phyloP scores from a whole-genome alignment of 768 basidiomycete species.

The Mycena capillaripes region DNA sequence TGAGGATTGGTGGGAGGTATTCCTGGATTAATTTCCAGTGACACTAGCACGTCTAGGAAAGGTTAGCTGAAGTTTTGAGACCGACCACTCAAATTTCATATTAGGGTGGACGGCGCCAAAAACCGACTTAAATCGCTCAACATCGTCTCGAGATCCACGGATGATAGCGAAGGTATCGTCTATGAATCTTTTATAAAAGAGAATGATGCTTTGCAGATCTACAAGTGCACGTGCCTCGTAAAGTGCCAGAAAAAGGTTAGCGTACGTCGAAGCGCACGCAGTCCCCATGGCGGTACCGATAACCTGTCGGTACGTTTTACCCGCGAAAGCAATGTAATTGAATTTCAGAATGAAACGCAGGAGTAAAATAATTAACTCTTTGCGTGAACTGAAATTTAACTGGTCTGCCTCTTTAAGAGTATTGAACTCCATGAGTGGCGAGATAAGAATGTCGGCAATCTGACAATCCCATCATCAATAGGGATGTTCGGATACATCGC shows the following conservation, averaged over 20 bases:
- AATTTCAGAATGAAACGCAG: constrained; percentile 27
- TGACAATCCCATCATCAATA: constrained; percentile 40
- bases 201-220: constrained; percentile 19
- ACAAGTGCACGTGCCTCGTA: constrained; percentile 24
- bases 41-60: constrained; percentile 30
- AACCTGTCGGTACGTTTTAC: constrained; percentile 23
- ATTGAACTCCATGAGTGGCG: not conserved
- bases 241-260: constrained; percentile 33
- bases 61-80: constrained; percentile 14
- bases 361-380: constrained; percentile 27
- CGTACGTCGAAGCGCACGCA: constrained; percentile 30
- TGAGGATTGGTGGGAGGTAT: not conserved
- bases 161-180: constrained; percentile 27
- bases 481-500: constrained; percentile 20
- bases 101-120: constrained; percentile 23
- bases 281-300: constrained; percentile 36
- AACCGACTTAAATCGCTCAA: constrained; percentile 20
- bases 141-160: constrained; percentile 18
- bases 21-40: constrained; percentile 7
- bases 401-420: not conserved
- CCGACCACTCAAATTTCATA: constrained; percentile 6
- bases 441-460: constrained; percentile 2
- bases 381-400: not conserved
- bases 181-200: constrained; percentile 32
- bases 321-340: constrained; percentile 30